Percentiles rank a stretch among this genome's conserved stretches.
phyloP scores from a whole-genome alignment of 2,329 filamentous ascomycete species.

The Lachnellula hyalina region DNA sequence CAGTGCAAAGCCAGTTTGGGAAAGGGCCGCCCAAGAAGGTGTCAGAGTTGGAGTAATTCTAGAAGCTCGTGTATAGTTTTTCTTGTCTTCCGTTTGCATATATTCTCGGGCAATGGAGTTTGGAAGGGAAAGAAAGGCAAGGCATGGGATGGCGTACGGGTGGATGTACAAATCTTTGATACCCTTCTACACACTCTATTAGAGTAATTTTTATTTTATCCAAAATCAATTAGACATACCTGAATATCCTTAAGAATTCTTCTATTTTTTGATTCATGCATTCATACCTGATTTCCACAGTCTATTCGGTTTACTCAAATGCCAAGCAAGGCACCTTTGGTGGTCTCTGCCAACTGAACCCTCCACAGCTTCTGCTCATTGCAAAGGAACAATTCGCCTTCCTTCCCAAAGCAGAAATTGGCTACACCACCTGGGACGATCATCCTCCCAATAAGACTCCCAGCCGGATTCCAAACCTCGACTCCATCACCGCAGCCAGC shows the following conservation, averaged over 20 bases:
- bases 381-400: slow-evolving; percentile 26
- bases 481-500: slow-evolving; percentile 50
- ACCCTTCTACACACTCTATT: too few species aligned
- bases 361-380: slow-evolving; percentile 25
- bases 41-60: background rate
- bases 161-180: too few species aligned
- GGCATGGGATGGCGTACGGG: too few species aligned
- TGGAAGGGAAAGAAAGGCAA: too few species aligned
- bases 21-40: background rate
- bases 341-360: slow-evolving; percentile 13
- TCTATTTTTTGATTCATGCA: too few species aligned
- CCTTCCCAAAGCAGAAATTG: slow-evolving; percentile 28
- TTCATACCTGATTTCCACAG: too few species aligned
- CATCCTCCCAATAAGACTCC: slow-evolving; percentile 47
- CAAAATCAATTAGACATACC: too few species aligned
- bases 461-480: slow-evolving; percentile 47
- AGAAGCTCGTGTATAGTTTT: too few species aligned
- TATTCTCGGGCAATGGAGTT: too few species aligned
- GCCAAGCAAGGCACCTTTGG: background rate
- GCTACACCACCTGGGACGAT: slow-evolving; percentile 21
- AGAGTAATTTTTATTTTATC: too few species aligned
- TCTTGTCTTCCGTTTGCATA: too few species aligned
- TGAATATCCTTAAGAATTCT: too few species aligned
- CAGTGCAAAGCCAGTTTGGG: background rate
- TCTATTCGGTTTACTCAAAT: background rate